Percentiles rank a stretch among this genome's conserved stretches.
phyloP scores from a whole-genome alignment of 768 basidiomycete species.

The Rhizopogon vinicolor region DNA sequence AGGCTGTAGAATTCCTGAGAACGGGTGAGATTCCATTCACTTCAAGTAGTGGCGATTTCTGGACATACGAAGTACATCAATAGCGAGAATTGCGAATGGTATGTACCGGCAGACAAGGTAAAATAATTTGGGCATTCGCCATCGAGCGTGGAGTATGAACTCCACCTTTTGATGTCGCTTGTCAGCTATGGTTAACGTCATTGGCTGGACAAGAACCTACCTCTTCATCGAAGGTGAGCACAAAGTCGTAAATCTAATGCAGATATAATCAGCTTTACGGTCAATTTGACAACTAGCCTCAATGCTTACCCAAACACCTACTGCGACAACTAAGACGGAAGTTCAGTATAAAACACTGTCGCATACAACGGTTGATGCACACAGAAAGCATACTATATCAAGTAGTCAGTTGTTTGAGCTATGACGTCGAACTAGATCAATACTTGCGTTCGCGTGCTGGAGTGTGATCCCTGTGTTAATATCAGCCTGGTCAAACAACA shows the following conservation, averaged over 20 bases:
- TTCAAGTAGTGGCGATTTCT: not conserved
- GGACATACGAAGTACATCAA: not conserved
- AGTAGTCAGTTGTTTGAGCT: not conserved
- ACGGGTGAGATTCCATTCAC: not conserved
- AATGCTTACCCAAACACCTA: not conserved
- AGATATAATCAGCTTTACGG: not conserved
- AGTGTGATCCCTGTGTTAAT: not conserved
- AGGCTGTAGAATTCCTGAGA: not conserved
- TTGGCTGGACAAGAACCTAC: not conserved
- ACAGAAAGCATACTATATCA: not conserved
- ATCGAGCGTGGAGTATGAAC: not conserved
- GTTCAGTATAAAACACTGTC: not conserved
- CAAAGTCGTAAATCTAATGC: not conserved
- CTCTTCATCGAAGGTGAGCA: not conserved
- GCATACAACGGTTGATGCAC: not conserved
- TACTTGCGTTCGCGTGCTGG: not conserved
- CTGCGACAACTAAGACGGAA: not conserved
- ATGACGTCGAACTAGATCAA: not conserved
- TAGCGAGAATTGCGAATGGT: not conserved
- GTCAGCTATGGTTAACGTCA: not conserved
- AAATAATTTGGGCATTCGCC: not conserved
- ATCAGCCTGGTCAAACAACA: not conserved
- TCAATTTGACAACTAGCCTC: not conserved
- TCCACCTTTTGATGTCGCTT: not conserved
- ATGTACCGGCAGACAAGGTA: not conserved